Percentiles rank a stretch among this genome's conserved stretches.
phyloP scores from a whole-genome alignment of 2,329 filamentous ascomycete species.

The Claviceps capensis region DNA sequence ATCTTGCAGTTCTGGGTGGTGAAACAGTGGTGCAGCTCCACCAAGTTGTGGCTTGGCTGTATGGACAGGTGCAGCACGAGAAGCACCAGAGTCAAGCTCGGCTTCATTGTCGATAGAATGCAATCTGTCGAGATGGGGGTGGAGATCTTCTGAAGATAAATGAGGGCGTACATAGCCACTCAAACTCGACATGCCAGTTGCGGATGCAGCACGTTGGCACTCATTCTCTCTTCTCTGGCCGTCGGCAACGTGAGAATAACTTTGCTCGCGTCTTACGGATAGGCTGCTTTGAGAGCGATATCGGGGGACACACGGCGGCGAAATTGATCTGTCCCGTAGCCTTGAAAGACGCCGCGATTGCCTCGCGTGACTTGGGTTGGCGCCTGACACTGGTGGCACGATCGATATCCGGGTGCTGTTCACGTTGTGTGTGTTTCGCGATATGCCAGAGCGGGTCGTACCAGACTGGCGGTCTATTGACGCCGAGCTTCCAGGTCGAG shows the following conservation, averaged over 20 bases:
- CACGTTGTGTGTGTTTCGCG: background rate
- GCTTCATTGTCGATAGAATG: background rate
- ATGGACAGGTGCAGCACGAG: background rate
- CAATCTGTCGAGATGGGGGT: background rate
- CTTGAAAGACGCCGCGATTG: background rate
- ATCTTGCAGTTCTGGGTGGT: conserved; percentile 2
- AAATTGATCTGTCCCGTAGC: conserved; percentile 1
- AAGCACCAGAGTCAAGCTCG: background rate
- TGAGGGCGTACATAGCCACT: background rate
- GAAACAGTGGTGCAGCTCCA: background rate
- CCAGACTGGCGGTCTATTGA: background rate
- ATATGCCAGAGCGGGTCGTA: background rate
- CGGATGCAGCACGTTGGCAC: background rate
- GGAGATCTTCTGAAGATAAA: background rate
- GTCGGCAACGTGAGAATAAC: background rate
- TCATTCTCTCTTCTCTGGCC: background rate
- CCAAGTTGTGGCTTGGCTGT: background rate
- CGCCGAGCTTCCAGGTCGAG: background rate
- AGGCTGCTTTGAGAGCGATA: conserved; percentile 4
- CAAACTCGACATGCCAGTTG: background rate
- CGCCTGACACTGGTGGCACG: background rate
- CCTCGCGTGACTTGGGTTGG: background rate
- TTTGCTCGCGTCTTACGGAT: conserved; percentile 1
- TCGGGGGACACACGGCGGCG: conserved; percentile 6
- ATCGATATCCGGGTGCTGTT: background rate